Evolutionary conservation across 148 eudicot genomes (phyloP), one percentile per base, ranked within the genome.

Genomic region (Rhododendron ovatum): DNA sequence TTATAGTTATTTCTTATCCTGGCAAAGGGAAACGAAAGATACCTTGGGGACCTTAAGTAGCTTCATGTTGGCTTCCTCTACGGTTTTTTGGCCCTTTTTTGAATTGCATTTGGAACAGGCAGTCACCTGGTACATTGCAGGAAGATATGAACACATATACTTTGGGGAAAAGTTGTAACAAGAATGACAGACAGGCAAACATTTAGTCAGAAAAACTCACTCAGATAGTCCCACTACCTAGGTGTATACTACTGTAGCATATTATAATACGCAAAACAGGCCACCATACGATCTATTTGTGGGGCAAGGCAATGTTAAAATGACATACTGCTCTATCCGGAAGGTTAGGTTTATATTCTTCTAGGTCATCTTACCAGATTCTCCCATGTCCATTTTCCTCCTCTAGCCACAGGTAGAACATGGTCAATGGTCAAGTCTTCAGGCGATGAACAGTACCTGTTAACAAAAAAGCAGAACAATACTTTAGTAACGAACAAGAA

Each of bases 331-430:
- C 43, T 7, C 35, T 43, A 67, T 43, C 39, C 41, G 39, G 63
- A 79, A 78, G 37, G 59, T 47, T 30, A 71, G 80, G 22, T 39
- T 71, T 35, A 20, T 53, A 28, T 2, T 51, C 51, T 24, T 71
- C 78, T 33, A 55, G 28, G 61, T 85, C 37, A 53, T 85, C 94
- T 90, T 91, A 96, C 99, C 94, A 96, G 89, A 85, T 96, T 96
- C 86, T 94, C 99, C 99, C 99, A 96, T 73, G 89, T 91, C 99
- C 99, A 95, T 88, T 94, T 85, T 84, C 99, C 99, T 57, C 98
- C 99, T 43, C 93, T 93, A 50, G 98, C 91, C 69, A 93, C 87
- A 13, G 99, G 99, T 71, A 90, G 41, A 84, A 96, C 96, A 88
- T 96, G 99, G 89, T 96, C 99, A 86, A 96, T 82, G 2, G 98